Evolutionary conservation across 306 rosid species (phyloP), one percentile per base, ranked within the genome.

Genomic region (Citrullus amarus): DNA sequence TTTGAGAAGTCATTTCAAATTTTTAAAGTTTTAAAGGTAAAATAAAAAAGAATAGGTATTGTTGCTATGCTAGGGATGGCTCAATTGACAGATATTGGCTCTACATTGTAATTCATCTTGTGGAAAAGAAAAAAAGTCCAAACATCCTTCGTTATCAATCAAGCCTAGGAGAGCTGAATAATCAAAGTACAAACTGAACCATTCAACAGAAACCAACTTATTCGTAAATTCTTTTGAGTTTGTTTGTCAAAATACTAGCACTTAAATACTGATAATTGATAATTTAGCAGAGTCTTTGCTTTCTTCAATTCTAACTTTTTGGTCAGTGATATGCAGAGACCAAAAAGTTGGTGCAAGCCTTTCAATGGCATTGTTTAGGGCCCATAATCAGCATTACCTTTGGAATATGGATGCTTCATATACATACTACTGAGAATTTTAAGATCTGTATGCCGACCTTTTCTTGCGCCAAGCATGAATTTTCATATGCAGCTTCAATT

Each of bases 251-350:
- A 39, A 36, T 63, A 63, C 70, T 15, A 34, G 22, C 25, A 34
- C 48, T 32, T 59, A 11, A 8, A 60, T 30, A 9, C 50, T 65
- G 28, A 32, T 32, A 32, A 32, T 2, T 32, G 36, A 65, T 38
- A 65, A 36, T 38, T 65, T 39, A 60, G 67, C 38, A 60, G 6
- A 46, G 66, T 25, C 16, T 60, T 60, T 60, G 30, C 80, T 54
- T 17, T 58, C 62, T 85, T 73, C 54, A n/a, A 18, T 70, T 70
- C 53, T 48, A 39, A 39, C 48, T 43, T 70, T 70, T 30, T 62
- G 68, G 68, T 32, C 68, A 62, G 18, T 62, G 43, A 62, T 28
- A 28, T 30, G 14, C 39, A 30, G 18, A 61, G 43, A 32, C 69
- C 69, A 62, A 63, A 63, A 30, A 6, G 44, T 30, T 32, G 46